These are phyloP conservation scores for Populus deltoides DNA, from an alignment of 345 rosid genomes.

Conservation along the genomic window DNA sequence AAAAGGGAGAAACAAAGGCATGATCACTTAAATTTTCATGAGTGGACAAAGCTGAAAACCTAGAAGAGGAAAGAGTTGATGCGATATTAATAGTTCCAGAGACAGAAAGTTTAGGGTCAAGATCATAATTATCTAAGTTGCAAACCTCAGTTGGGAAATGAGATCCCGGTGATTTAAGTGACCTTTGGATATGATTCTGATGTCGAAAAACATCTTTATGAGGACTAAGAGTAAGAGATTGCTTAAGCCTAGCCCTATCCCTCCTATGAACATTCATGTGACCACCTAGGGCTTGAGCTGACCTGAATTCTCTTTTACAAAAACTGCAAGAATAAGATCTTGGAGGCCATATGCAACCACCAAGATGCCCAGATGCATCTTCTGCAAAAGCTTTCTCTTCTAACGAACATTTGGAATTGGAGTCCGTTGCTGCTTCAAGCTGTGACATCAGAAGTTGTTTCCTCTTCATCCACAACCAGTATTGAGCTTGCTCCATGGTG, in stretches of 20 bases:
- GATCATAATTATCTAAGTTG: constrained; percentile 9
- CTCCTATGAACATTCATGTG: constrained; percentile 96
- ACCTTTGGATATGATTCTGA: constrained; percentile 9
- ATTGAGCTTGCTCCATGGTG: constrained; percentile 41
- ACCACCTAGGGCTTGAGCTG: constrained; percentile 94
- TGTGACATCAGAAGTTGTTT: constrained; percentile 17
- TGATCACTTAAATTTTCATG: constrained; percentile 14
- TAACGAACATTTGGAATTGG: constrained; percentile 42
- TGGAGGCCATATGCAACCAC: constrained; percentile 85
- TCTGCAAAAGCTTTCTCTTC: constrained; percentile 87
- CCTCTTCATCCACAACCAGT: constrained; percentile 42
- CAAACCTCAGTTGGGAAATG: constrained; percentile 13
- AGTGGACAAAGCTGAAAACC: constrained; percentile 33
- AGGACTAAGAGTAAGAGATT: constrained; percentile 30
- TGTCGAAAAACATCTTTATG: constrained; percentile 2
- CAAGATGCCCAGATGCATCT: constrained; percentile 49
- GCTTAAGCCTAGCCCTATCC: constrained; percentile 84
- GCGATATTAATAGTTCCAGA: constrained; percentile 1
- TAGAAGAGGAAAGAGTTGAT: constrained; percentile 21
- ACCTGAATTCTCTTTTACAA: constrained; percentile 76
- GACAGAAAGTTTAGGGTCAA: constrained; percentile 10
- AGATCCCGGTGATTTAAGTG: constrained; percentile 1
- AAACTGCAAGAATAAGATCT: constrained; percentile 85
- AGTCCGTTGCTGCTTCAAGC: constrained; percentile 12
- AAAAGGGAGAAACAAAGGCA: constrained; percentile 8